phyloP scores from a whole-genome alignment of 345 rosid species.

The Excoecaria agallocha region DNA sequence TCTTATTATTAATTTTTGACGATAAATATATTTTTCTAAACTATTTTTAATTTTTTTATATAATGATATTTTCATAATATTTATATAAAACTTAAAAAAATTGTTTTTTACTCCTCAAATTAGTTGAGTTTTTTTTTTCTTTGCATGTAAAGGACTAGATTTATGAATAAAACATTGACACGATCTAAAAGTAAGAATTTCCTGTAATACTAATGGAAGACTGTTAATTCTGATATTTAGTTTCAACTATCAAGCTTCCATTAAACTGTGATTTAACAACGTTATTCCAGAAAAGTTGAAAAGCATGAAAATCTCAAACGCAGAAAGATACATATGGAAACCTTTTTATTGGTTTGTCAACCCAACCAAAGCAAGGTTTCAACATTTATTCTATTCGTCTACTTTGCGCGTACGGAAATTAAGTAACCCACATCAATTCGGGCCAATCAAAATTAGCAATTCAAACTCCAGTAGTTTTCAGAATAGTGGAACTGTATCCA shows the following conservation, averaged over 20 bases:
- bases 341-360: background rate
- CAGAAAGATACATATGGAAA: background rate
- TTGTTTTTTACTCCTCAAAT: too few relatives aligned
- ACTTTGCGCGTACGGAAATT: background rate
- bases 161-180: too few relatives aligned
- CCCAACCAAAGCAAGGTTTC: background rate
- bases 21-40: too few relatives aligned
- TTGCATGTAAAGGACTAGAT: too few relatives aligned
- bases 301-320: background rate
- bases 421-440: background rate
- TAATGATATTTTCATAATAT: too few relatives aligned
- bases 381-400: background rate
- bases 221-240: too few relatives aligned
- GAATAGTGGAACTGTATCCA: conserved; percentile 29
- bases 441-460: background rate
- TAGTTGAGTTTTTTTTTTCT: too few relatives aligned
- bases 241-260: background rate
- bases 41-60: too few relatives aligned
- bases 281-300: background rate
- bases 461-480: conserved; percentile 12
- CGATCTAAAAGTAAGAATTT: too few relatives aligned
- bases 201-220: too few relatives aligned
- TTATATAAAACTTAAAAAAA: too few relatives aligned
- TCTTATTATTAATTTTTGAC: too few relatives aligned
- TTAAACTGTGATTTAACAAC: background rate